A percentile compares a stretch with the other conserved stretches of the same genome.
Conservation (phyloP, 768 basidiomycete genomes). For the Calvatia gigantea region DNA sequence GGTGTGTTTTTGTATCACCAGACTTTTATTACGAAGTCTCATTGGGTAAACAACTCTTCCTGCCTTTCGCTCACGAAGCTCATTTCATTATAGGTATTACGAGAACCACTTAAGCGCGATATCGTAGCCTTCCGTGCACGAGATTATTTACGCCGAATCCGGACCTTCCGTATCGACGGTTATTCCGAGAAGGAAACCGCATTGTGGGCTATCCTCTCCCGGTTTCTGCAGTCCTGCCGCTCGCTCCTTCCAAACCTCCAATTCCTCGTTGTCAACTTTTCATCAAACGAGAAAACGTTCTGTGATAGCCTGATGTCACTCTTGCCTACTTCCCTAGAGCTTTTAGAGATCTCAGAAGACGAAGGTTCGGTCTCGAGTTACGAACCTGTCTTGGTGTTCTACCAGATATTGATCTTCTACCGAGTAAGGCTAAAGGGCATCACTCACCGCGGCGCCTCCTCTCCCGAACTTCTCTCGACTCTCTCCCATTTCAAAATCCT, state of each 20-base stretch:
- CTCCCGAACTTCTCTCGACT: neutral
- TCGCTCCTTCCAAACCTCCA: neutral
- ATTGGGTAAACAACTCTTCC: neutral
- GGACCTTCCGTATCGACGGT: neutral
- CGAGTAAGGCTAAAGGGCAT: neutral
- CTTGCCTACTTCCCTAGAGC: no score
- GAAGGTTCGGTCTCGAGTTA: no score
- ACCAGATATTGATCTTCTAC: neutral
- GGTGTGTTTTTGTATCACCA: neutral
- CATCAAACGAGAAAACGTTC: neutral
- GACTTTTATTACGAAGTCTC: neutral
- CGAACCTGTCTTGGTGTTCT: neutral
- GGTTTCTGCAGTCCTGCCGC: neutral
- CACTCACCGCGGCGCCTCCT: neutral
- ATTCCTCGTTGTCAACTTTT: neutral
- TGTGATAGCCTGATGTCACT: no score
- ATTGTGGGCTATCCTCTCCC: neutral
- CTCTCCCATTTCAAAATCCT: neutral
- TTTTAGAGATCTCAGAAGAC: no score
- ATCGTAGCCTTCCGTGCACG: neutral
- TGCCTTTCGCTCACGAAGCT: neutral
- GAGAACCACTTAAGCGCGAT: neutral
- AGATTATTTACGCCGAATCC: neutral
- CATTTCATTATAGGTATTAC: neutral
- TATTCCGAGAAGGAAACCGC: neutral